These are phyloP conservation scores for Castanea crenata DNA, from an alignment of 306 rosid species.

Conservation along the genomic window DNA sequence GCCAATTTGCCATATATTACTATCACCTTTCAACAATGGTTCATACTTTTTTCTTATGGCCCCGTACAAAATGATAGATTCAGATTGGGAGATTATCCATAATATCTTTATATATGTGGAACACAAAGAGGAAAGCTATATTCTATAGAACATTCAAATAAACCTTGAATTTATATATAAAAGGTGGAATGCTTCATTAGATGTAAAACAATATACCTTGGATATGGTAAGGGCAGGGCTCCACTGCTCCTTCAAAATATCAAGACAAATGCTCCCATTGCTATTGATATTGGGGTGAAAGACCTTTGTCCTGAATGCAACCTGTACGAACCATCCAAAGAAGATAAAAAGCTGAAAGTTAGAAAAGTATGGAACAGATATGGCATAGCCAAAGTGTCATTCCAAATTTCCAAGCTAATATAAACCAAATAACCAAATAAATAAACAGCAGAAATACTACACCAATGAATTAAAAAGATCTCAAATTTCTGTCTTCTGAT, in stretches of 20 bases:
- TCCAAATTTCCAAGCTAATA: neutral
- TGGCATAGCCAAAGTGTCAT: neutral
- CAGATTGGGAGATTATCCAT: neutral
- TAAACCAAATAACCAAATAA: neutral
- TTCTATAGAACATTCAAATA: neutral
- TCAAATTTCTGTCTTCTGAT: neutral
- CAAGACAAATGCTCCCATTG: slow-evolving; percentile 81
- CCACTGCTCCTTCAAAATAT: slow-evolving; percentile 77
- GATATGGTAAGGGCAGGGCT: slow-evolving; percentile 78
- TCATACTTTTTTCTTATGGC: neutral
- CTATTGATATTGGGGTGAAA: slow-evolving; percentile 74
- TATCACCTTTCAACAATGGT: neutral
- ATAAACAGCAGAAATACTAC: neutral
- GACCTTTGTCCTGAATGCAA: slow-evolving; percentile 70
- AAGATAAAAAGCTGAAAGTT: neutral
- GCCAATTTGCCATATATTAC: neutral
- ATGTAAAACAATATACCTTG: slow-evolving; percentile 41
- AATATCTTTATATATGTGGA: neutral
- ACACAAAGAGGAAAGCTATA: neutral
- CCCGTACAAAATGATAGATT: neutral
- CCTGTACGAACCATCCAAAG: slow-evolving; percentile 34
- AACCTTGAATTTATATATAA: neutral
- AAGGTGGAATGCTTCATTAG: neutral
- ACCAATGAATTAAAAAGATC: neutral
- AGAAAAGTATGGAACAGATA: neutral